These are phyloP conservation scores for Epichloe glyceriae DNA, from an alignment of 2,329 filamentous ascomycete genomes.

Conservation along the genomic window DNA sequence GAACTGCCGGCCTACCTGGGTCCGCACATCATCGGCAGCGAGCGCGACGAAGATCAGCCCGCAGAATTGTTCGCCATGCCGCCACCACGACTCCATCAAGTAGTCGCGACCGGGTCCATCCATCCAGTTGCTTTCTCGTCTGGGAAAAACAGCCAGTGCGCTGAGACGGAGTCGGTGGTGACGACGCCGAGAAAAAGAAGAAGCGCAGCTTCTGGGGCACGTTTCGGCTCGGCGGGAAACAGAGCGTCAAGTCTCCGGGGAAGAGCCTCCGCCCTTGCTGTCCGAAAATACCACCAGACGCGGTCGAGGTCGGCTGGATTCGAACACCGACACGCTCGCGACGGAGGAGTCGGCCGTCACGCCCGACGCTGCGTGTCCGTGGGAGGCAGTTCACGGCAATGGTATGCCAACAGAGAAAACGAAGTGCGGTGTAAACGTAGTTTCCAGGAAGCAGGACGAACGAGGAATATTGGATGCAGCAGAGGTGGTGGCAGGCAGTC, in stretches of 20 bases:
- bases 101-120: not conserved
- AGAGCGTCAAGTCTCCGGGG: not conserved
- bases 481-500: not conserved
- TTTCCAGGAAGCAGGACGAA: not conserved
- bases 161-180: not conserved
- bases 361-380: not conserved
- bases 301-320: not conserved
- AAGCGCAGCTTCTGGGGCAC: conserved; percentile 2
- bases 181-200: not conserved
- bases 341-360: not conserved
- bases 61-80: not conserved
- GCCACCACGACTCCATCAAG: not conserved
- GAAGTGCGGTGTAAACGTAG: not conserved
- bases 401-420: not conserved
- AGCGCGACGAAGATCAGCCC: conserved; percentile 2
- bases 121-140: not conserved
- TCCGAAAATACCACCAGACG: not conserved
- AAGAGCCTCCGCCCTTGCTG: not conserved
- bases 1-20: conserved; percentile 2
- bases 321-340: not conserved
- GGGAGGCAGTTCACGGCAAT: not conserved
- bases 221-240: not conserved
- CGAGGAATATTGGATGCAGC: not conserved
- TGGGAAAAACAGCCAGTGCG: not conserved
- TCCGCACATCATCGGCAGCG: conserved; percentile 2